Evolutionary conservation across 176 grass and related monocot genomes (phyloP).

Genomic region (Avena sativa): DNA sequence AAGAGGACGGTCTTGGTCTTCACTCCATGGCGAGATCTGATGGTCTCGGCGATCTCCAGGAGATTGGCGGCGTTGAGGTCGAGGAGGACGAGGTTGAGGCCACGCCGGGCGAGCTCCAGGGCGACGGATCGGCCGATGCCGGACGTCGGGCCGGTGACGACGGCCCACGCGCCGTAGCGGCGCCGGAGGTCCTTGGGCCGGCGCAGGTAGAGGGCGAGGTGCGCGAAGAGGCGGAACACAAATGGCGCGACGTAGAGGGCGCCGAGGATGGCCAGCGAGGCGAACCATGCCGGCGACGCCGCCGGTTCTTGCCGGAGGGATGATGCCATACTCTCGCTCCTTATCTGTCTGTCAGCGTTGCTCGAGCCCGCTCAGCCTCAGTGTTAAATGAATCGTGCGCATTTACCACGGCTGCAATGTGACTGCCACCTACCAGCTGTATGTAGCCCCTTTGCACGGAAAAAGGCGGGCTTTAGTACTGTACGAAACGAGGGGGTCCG

Average conservation of each 20-base stretch:
- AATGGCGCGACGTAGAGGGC: background rate
- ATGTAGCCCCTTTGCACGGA: no score
- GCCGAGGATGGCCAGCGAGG: background rate
- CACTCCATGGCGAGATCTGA: background rate
- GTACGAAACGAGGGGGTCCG: no score
- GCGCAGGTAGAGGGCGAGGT: background rate
- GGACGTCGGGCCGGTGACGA: slow-evolving; percentile 50
- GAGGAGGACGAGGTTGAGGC: slow-evolving; percentile 58
- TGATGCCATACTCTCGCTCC: no score
- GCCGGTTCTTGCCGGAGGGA: no score
- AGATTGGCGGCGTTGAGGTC: slow-evolving; percentile 47
- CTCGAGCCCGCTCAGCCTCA: no score
- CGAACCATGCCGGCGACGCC: no score
- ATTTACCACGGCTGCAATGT: no score
- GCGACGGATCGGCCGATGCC: slow-evolving; percentile 52
- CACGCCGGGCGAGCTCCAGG: slow-evolving; percentile 41
- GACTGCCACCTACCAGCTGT: no score
- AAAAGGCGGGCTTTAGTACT: no score
- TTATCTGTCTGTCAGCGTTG: no score
- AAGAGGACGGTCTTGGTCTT: background rate
- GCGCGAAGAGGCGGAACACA: background rate
- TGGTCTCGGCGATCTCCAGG: background rate
- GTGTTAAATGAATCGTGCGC: no score
- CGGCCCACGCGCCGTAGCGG: slow-evolving; percentile 50
- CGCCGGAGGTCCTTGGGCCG: slow-evolving; percentile 13